Evolutionary conservation across 2,329 filamentous ascomycete species (phyloP).

Genomic region (Lachnellula occidentalis): DNA sequence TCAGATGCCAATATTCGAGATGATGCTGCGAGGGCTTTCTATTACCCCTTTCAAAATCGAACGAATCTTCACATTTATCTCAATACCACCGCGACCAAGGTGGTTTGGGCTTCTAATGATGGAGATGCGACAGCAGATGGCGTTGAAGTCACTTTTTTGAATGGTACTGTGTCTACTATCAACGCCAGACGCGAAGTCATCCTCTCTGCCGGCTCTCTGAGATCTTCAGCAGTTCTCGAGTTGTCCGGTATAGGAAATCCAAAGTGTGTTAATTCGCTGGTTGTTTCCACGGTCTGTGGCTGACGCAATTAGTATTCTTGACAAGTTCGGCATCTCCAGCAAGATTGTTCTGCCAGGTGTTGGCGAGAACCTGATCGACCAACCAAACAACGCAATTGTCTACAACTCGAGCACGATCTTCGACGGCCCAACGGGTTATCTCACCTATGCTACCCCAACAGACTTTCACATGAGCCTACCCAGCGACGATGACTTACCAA

Average conservation of each 20-base stretch:
- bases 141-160: slow-evolving; percentile 18
- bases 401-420: slow-evolving; percentile 22
- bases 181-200: slow-evolving; percentile 29
- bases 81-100: slow-evolving; percentile 13
- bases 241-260: slow-evolving; percentile 31
- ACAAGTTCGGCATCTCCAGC: slow-evolving; percentile 6
- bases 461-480: slow-evolving; percentile 16
- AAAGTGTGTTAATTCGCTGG: slow-evolving; percentile 2
- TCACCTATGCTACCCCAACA: slow-evolving; percentile 9
- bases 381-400: slow-evolving; percentile 14
- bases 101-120: slow-evolving; percentile 7
- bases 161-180: slow-evolving; percentile 14
- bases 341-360: slow-evolving; percentile 17
- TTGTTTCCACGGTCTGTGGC: background rate
- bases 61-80: slow-evolving; percentile 15
- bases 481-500: background rate
- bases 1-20: slow-evolving; percentile 14
- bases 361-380: slow-evolving; percentile 27
- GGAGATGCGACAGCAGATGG: slow-evolving; percentile 33
- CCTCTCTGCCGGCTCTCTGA: slow-evolving; percentile 26
- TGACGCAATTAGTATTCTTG: slow-evolving; percentile 8
- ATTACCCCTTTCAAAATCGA: slow-evolving; percentile 14
- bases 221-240: slow-evolving; percentile 32
- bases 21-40: slow-evolving; percentile 19
- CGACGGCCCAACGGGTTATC: slow-evolving; percentile 11